A percentile compares a stretch with the other conserved stretches of the same genome.
These are phyloP conservation scores for Lentinula aciculospora DNA, from an alignment of 768 basidiomycete species.

Conservation along the genomic window DNA sequence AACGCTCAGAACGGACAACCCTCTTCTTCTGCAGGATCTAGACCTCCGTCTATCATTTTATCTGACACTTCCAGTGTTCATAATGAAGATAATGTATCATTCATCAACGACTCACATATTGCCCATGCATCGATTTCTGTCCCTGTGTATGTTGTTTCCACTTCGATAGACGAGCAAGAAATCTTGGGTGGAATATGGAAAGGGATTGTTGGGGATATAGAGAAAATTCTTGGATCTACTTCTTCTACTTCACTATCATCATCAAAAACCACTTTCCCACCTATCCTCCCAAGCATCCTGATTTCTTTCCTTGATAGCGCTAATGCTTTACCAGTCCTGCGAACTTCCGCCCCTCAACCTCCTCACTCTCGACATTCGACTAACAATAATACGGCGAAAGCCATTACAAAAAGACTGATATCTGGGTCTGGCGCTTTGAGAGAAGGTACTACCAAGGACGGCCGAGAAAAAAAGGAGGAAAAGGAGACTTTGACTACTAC, in stretches of 20 bases:
- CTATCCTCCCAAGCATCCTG: not conserved
- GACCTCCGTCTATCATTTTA: conserved; percentile 2
- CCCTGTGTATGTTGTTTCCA: not conserved
- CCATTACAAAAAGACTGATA: not conserved
- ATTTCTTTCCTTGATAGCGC: conserved; percentile 3
- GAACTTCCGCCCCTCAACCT: not conserved
- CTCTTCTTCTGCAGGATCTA: not conserved
- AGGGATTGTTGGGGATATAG: not conserved
- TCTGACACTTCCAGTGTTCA: not conserved
- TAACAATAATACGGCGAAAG: not conserved
- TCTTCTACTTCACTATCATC: not conserved
- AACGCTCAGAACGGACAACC: not conserved
- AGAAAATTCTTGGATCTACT: not conserved
- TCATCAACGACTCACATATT: too few relatives aligned
- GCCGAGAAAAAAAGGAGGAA: not conserved
- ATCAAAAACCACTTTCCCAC: not conserved
- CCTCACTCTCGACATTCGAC: not conserved
- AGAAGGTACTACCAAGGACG: too few relatives aligned
- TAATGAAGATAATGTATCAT: not conserved
- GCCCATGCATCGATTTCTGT: not conserved
- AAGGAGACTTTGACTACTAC: too few relatives aligned
- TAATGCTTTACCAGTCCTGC: not conserved
- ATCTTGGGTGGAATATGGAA: conserved; percentile 4
- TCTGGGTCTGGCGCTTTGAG: not conserved
- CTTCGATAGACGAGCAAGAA: not conserved